These are phyloP conservation scores for Harrya chromipes DNA, from an alignment of 768 basidiomycete species.

Conservation along the genomic window DNA sequence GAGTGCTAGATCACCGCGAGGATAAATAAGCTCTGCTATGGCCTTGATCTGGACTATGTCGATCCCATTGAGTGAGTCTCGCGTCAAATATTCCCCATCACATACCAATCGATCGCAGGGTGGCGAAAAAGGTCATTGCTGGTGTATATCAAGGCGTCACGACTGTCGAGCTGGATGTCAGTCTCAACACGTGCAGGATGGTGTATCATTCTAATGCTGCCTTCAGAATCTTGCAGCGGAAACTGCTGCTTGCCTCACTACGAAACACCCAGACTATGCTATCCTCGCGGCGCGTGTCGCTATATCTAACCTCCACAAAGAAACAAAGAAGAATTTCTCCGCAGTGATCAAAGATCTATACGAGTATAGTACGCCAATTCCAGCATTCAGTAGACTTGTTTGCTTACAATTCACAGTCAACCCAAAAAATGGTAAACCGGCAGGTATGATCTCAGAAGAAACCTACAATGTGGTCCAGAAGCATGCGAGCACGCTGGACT, in stretches of 20 bases:
- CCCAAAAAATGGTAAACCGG: slow-evolving; percentile 85
- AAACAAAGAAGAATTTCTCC: slow-evolving; percentile 97
- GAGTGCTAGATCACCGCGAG: slow-evolving; percentile 72
- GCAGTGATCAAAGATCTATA: slow-evolving; percentile 90
- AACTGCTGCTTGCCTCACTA: slow-evolving; percentile 96
- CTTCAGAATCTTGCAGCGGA: slow-evolving; percentile 90
- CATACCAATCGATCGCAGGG: slow-evolving; percentile 41
- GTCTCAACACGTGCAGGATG: slow-evolving; percentile 27
- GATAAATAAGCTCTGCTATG: slow-evolving; percentile 91
- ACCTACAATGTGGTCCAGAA: slow-evolving; percentile 79
- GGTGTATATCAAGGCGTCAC: slow-evolving; percentile 96
- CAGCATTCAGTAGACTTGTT: not conserved
- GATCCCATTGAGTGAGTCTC: slow-evolving; percentile 75
- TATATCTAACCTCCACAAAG: slow-evolving; percentile 98
- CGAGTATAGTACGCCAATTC: slow-evolving; percentile 64
- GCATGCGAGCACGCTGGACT: slow-evolving; percentile 81
- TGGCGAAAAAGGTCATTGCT: slow-evolving; percentile 88
- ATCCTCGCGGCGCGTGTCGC: slow-evolving; percentile 98
- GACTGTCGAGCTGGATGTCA: slow-evolving; percentile 93
- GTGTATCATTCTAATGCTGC: slow-evolving; percentile 1
- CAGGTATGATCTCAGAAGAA: slow-evolving; percentile 89
- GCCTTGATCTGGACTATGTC: slow-evolving; percentile 87
- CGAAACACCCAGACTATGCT: slow-evolving; percentile 96
- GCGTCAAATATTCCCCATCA: not conserved
- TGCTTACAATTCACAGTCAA: slow-evolving; percentile 55